Base-by-base conservation (phyloP, 2,329 filamentous ascomycete genomes). In the Boeremia exigua region DNA sequence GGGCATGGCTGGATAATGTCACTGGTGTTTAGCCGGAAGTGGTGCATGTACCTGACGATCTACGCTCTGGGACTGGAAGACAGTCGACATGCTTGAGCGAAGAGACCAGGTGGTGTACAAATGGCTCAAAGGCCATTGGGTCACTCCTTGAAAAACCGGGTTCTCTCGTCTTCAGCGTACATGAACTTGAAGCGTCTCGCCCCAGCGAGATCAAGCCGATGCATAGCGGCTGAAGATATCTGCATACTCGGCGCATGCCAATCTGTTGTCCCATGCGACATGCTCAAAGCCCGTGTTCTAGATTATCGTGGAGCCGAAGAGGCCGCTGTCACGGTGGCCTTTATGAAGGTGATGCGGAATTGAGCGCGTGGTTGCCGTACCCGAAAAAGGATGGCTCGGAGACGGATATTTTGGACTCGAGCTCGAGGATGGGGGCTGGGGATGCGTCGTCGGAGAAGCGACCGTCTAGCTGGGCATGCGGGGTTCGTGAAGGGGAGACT, bases 271-370 rank as follows among this genome's bases (percentile, higher is more conserved):
- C 50, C 83, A 82, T 54, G 68, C 69, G 9, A 73, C 67, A 0
- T 84, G 82, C 59, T 78, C 77, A 0, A 74, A 75, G 0, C 69
- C 72, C 0, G 67, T 84, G 59, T 84, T 83, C 62, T 81, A 71
- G 58, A 23, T 54, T 48, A 39, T 36, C 40, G 0, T 50, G 2
- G 61, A 71, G 2, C 48, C 67, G 2, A 48, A 49, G 4, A 29
- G 44, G 8, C 50, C 51, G 1, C 71, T 75, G 10, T 78, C 2
- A 79, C 77, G 0, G 81, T 81, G 0, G 62, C 66, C 0, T 59
- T 82, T 30, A 47, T 50, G 0, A 78, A 79, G 37, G 46, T 1
- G 83, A 86, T 61, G 83, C 83, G 2, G 83, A 84, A 0, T 76
- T 81, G 1, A 77, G 77, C 2, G 63, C 75, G 1, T 85, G 81